Evolutionary conservation across 73 alveolate genomes (phyloP).

Genomic region (Tetrahymena elliotti): DNA sequence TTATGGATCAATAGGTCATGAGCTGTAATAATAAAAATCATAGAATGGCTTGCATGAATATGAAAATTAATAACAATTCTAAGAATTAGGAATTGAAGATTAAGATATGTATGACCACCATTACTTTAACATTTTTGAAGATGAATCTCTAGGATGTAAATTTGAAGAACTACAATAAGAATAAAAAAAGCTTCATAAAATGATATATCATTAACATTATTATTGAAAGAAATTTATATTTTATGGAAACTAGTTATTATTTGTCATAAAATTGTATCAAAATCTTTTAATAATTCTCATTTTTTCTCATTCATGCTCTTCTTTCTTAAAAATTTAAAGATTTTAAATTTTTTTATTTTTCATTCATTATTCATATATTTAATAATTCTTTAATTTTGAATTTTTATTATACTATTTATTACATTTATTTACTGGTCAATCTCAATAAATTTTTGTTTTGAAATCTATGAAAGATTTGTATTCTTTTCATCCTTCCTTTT

Average conservation of each 20-base stretch:
- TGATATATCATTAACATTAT: not conserved
- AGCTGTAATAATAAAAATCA: not conserved
- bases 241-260: too few relatives aligned
- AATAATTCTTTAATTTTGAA: too few relatives aligned
- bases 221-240: not conserved
- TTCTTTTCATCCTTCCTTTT: too few relatives aligned
- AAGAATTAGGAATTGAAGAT: not conserved
- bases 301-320: too few relatives aligned
- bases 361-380: too few relatives aligned
- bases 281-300: not conserved
- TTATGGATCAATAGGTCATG: not conserved
- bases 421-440: too few relatives aligned
- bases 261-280: not conserved
- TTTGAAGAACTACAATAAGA: not conserved
- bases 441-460: too few relatives aligned
- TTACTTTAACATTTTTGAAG: not conserved
- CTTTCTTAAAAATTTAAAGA: too few relatives aligned
- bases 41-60: not conserved
- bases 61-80: not conserved
- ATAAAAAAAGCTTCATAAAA: not conserved
- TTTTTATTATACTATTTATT: too few relatives aligned
- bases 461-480: too few relatives aligned
- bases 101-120: not conserved
- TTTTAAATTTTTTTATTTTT: too few relatives aligned
- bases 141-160: not conserved